Conservation (phyloP, 2,329 filamentous ascomycete species). For the Massarina eburnea region DNA sequence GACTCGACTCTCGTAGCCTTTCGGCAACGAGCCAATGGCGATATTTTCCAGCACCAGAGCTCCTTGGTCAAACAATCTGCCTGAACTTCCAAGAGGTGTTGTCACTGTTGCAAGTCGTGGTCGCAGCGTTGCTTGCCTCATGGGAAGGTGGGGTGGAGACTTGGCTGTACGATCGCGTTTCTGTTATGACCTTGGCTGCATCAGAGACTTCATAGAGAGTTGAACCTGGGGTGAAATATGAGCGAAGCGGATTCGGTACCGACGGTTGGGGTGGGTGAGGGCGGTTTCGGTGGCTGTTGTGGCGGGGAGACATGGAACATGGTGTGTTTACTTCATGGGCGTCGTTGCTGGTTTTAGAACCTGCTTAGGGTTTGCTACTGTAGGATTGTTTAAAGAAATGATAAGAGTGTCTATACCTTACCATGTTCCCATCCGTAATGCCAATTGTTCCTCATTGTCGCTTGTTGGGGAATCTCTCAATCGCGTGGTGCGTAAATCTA, state of each 20-base stretch:
- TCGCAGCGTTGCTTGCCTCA: conserved; percentile 11
- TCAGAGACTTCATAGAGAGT: background rate
- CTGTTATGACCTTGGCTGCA: conserved; percentile 6
- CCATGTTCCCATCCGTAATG: no score
- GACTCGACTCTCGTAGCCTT: background rate
- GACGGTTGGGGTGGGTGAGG: background rate
- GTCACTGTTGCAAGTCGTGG: background rate
- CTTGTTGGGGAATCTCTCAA: no score
- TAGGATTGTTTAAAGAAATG: no score
- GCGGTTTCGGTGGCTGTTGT: background rate
- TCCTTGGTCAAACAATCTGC: conserved; percentile 2
- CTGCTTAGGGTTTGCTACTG: background rate
- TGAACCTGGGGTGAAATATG: no score
- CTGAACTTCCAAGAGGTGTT: background rate
- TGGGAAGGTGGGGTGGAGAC: background rate
- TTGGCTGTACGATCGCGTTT: conserved; percentile 14
- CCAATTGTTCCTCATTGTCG: no score
- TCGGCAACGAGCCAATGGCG: conserved; percentile 2
- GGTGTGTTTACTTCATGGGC: background rate
- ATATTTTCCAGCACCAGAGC: background rate
- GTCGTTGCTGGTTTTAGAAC: background rate
- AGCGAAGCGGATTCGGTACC: background rate
- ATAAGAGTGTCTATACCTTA: no score
- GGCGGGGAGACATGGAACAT: background rate
- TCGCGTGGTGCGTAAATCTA: no score